Percentiles rank a stretch among this genome's conserved stretches.
Conservation (phyloP, 1,284 basidiomycete genomes). For the Afroboletus lepidellus region DNA sequence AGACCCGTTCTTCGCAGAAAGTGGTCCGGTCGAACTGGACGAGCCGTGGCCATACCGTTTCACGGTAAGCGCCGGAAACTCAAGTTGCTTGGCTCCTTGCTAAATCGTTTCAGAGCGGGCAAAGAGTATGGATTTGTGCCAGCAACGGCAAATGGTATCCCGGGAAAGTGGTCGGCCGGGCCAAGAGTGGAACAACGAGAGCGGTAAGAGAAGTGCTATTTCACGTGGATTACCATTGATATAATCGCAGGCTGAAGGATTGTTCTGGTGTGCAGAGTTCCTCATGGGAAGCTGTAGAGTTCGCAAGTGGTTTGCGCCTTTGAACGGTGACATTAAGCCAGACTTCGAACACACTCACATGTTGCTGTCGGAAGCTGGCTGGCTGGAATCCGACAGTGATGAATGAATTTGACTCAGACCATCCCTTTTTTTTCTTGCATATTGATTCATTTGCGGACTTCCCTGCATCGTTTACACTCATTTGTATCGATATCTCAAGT, state of each 20-base stretch:
- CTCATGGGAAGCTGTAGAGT: conserved; percentile 34
- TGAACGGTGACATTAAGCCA: conserved; percentile 65
- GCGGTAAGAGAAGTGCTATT: conserved; percentile 36
- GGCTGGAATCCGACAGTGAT: conserved; percentile 8
- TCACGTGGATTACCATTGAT: background rate
- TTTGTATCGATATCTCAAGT: conserved; percentile 9
- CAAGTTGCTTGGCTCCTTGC: background rate
- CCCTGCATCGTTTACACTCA: background rate
- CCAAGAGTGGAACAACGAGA: conserved; percentile 44
- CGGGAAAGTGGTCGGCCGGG: conserved; percentile 46
- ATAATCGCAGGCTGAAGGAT: conserved; percentile 39
- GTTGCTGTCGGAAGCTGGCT: conserved; percentile 41
- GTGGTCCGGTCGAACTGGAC: conserved; percentile 45
- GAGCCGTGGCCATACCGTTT: conserved; percentile 57
- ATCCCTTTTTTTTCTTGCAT: background rate
- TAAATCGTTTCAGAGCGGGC: conserved; percentile 37
- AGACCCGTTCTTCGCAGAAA: conserved; percentile 22
- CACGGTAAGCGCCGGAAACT: conserved; percentile 34
- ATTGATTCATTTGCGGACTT: background rate
- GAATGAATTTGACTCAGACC: background rate
- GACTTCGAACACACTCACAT: conserved; percentile 41
- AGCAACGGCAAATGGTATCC: conserved; percentile 48
- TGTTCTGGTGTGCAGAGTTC: conserved; percentile 52
- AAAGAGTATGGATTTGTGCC: conserved; percentile 54
- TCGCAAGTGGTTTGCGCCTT: conserved; percentile 56